A percentile compares a stretch with the other conserved stretches of the same genome.
These are phyloP conservation scores for Nyctanthes arbortristis DNA, from an alignment of 257 asterid species.

Conservation along the genomic window DNA sequence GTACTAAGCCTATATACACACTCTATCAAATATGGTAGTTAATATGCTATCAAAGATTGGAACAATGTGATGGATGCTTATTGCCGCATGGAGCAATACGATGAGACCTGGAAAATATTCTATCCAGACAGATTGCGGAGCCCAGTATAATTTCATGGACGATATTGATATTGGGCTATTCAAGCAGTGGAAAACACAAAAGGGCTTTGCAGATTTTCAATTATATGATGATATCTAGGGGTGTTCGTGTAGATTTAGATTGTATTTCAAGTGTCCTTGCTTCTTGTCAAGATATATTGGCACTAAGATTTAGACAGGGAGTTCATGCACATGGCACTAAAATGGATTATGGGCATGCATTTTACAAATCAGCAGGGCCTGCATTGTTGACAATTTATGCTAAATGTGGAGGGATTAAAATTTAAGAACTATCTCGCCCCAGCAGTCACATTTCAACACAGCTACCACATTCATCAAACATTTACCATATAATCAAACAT, in stretches of 20 bases:
- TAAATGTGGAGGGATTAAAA: conserved; percentile 29
- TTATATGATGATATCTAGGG: conserved; percentile 26
- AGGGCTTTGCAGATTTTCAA: conserved; percentile 22
- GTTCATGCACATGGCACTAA: conserved; percentile 39
- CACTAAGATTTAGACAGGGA: too few relatives aligned
- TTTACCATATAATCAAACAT: too few relatives aligned
- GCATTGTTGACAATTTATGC: too few relatives aligned
- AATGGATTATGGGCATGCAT: conserved; percentile 7
- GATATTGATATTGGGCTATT: conserved; percentile 40
- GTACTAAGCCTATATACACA: too few relatives aligned
- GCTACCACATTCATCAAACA: too few relatives aligned
- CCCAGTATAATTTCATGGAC: conserved; percentile 50
- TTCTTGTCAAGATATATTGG: conserved; percentile 31
- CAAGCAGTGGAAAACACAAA: conserved; percentile 33
- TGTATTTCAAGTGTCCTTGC: conserved; percentile 45
- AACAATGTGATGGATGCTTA: conserved; percentile 44
- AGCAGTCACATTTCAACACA: too few relatives aligned
- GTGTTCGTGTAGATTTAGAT: conserved; percentile 35
- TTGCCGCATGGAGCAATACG: conserved; percentile 44
- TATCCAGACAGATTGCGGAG: conserved; percentile 27
- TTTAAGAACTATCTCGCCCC: too few relatives aligned
- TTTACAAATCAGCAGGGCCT: conserved; percentile 41
- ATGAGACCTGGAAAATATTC: conserved; percentile 35
- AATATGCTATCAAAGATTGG: conserved; percentile 36
- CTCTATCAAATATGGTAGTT: too few relatives aligned